Evolutionary conservation across 2,329 filamentous ascomycete genomes (phyloP).

Genomic region (Apiospora sp.): DNA sequence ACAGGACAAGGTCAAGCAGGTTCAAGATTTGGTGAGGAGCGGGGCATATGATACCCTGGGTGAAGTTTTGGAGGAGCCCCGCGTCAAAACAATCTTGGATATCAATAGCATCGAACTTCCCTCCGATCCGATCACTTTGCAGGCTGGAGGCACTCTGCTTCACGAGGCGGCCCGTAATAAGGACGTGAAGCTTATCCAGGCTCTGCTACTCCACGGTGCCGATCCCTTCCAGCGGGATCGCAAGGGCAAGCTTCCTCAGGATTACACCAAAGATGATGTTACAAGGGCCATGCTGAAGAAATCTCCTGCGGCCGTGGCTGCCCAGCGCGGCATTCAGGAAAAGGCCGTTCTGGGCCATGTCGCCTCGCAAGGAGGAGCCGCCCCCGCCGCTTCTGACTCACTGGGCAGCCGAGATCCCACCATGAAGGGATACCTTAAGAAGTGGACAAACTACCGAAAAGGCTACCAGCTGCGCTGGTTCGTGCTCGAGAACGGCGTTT

Average conservation of each 20-base stretch:
- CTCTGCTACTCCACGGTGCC: slow-evolving; percentile 90
- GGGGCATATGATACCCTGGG: slow-evolving; percentile 82
- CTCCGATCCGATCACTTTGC: slow-evolving; percentile 78
- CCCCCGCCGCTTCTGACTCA: slow-evolving; percentile 64
- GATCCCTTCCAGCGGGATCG: slow-evolving; percentile 95
- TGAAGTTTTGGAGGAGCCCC: slow-evolving; percentile 81
- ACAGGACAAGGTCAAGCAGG: slow-evolving; percentile 82
- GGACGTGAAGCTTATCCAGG: slow-evolving; percentile 87
- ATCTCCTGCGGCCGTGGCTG: slow-evolving; percentile 91
- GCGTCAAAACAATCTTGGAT: slow-evolving; percentile 86
- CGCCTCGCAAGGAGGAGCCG: slow-evolving; percentile 61
- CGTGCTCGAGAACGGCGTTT: slow-evolving; percentile 93
- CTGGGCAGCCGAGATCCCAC: slow-evolving; percentile 86
- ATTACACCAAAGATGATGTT: slow-evolving; percentile 93
- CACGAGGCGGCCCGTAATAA: slow-evolving; percentile 92
- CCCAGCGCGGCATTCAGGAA: slow-evolving; percentile 95
- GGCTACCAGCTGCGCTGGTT: slow-evolving; percentile 98
- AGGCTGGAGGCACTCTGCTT: slow-evolving; percentile 88
- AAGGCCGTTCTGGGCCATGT: slow-evolving; percentile 89
- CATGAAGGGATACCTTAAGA: slow-evolving; percentile 99
- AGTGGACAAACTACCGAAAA: slow-evolving; percentile 99
- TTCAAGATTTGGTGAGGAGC: slow-evolving; percentile 78
- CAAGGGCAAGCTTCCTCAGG: slow-evolving; percentile 94
- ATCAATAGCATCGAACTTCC: slow-evolving; percentile 92
- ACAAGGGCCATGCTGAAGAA: slow-evolving; percentile 90